phyloP scores from a whole-genome alignment of 1,284 basidiomycete genomes.

The Cryptococcus amylolentus region DNA sequence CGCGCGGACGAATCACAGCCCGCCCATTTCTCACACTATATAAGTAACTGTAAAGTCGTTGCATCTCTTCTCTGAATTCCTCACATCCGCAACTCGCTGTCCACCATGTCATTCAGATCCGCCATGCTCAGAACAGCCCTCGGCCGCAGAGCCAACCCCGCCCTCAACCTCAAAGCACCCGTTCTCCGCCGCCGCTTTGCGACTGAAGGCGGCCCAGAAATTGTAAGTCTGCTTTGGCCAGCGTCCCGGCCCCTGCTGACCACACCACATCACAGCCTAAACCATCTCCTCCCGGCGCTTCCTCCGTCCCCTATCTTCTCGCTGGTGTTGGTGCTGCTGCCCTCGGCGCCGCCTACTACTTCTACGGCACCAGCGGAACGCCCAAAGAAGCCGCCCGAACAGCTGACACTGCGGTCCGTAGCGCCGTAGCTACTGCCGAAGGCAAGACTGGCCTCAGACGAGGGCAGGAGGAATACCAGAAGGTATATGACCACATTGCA shows the following conservation, averaged over 20 bases:
- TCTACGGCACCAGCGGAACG: slow-evolving; percentile 40
- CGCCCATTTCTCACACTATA: neutral
- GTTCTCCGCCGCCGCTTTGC: slow-evolving; percentile 33
- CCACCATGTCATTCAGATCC: slow-evolving; percentile 35
- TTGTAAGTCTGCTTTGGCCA: slow-evolving; percentile 23
- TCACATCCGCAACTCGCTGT: neutral
- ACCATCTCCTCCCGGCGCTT: slow-evolving; percentile 34
- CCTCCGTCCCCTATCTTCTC: slow-evolving; percentile 34
- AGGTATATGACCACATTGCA: slow-evolving; percentile 85
- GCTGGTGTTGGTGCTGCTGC: slow-evolving; percentile 38
- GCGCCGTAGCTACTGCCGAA: slow-evolving; percentile 61
- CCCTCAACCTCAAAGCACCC: slow-evolving; percentile 17
- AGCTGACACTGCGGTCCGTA: slow-evolving; percentile 58
- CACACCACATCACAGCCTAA: slow-evolving; percentile 17
- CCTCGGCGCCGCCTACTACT: slow-evolving; percentile 45
- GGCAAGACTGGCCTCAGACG: slow-evolving; percentile 50
- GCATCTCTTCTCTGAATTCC: neutral
- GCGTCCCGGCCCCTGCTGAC: neutral
- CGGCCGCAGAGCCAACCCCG: slow-evolving; percentile 19
- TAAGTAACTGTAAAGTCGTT: neutral
- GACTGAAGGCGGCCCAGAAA: slow-evolving; percentile 22
- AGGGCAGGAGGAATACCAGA: slow-evolving; percentile 69
- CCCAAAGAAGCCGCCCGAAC: slow-evolving; percentile 54
- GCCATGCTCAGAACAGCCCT: slow-evolving; percentile 30
- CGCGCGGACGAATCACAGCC: slow-evolving; percentile 1